phyloP scores from a whole-genome alignment of 1,284 basidiomycete species.

The Exobasidium cylindrosporum region DNA sequence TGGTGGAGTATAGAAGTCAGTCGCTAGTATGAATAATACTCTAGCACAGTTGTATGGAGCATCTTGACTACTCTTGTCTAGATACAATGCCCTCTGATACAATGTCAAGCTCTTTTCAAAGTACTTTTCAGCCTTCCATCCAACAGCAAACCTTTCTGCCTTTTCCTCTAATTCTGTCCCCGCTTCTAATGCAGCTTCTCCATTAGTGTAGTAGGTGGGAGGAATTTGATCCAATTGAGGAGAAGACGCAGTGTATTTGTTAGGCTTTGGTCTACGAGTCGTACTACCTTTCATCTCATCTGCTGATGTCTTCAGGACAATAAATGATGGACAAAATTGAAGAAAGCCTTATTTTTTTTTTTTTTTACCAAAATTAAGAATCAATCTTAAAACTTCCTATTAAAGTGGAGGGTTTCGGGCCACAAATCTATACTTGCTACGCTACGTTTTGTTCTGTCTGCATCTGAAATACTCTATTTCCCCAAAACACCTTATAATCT shows the following conservation, averaged over 20 bases:
- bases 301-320: too few species aligned
- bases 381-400: too few species aligned
- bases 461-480: too few species aligned
- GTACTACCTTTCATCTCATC: not conserved
- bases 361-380: too few species aligned
- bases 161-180: slow-evolving; percentile 40
- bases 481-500: too few species aligned
- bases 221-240: slow-evolving; percentile 7
- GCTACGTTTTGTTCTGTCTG: too few species aligned
- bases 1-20: slow-evolving; percentile 31
- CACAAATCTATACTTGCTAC: too few species aligned
- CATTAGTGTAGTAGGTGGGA: slow-evolving; percentile 19
- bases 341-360: too few species aligned
- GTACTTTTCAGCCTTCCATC: slow-evolving; percentile 32
- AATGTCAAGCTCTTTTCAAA: slow-evolving; percentile 4
- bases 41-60: slow-evolving; percentile 18
- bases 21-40: slow-evolving; percentile 32
- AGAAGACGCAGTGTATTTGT: not conserved
- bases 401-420: too few species aligned
- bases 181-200: slow-evolving; percentile 37
- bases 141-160: slow-evolving; percentile 36
- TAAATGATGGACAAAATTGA: too few species aligned
- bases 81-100: slow-evolving; percentile 4
- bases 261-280: not conserved
- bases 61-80: not conserved